Evolutionary conservation across 2,329 filamentous ascomycete genomes (phyloP).

Genomic region (Exutisphaerella laricina): DNA sequence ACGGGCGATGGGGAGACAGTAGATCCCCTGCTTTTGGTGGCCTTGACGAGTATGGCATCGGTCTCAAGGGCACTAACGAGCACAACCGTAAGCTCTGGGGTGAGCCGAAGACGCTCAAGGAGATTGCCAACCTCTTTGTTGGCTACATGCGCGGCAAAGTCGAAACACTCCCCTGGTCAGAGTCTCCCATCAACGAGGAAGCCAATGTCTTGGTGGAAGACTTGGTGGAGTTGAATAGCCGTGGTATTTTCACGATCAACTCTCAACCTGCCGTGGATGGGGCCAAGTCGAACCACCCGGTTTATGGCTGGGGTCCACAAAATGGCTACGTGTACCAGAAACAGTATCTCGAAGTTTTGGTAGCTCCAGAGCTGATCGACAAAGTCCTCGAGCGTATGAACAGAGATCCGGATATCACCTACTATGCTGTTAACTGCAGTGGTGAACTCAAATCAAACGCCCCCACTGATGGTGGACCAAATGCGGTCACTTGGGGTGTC

Average conservation of each 20-base stretch:
- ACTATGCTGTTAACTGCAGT: slow-evolving; percentile 83
- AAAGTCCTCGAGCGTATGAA: slow-evolving; percentile 75
- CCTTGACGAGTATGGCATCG: slow-evolving; percentile 88
- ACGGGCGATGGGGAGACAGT: slow-evolving; percentile 97
- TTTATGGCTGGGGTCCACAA: slow-evolving; percentile 89
- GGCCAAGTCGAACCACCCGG: slow-evolving; percentile 75
- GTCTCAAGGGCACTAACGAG: slow-evolving; percentile 89
- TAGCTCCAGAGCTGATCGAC: slow-evolving; percentile 71
- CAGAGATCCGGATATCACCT: slow-evolving; percentile 75
- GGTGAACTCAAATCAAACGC: slow-evolving; percentile 82
- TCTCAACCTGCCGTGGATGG: slow-evolving; percentile 94
- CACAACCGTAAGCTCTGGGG: slow-evolving; percentile 96
- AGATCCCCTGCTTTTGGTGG: slow-evolving; percentile 94
- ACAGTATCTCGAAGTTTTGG: slow-evolving; percentile 86
- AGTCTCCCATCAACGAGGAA: slow-evolving; percentile 77
- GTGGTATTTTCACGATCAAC: slow-evolving; percentile 91
- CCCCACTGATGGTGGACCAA: slow-evolving; percentile 70
- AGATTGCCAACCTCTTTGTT: slow-evolving; percentile 78
- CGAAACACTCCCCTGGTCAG: slow-evolving; percentile 86
- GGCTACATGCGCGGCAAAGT: slow-evolving; percentile 77
- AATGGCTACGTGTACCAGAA: slow-evolving; percentile 99
- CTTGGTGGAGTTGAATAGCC: slow-evolving; percentile 74
- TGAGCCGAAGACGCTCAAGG: slow-evolving; percentile 69
- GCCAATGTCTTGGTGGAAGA: slow-evolving; percentile 70
- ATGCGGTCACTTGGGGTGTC: slow-evolving; percentile 99